These are phyloP conservation scores for Quillaja saponaria DNA, from an alignment of 306 rosid species.

Conservation along the genomic window DNA sequence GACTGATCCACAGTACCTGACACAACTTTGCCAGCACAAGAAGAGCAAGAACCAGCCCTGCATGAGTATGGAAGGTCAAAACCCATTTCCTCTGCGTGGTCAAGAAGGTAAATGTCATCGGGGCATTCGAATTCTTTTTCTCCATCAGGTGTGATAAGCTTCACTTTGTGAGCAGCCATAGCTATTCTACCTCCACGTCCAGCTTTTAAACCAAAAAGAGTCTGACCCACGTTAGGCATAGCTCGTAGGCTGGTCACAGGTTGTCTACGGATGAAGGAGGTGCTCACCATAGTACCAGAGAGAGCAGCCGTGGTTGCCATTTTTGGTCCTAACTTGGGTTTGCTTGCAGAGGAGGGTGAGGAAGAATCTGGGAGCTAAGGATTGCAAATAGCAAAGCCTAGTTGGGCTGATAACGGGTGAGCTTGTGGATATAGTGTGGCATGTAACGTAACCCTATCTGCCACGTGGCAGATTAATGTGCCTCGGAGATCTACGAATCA, in stretches of 20 bases:
- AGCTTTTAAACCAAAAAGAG: constrained; percentile 50
- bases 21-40: constrained; percentile 67
- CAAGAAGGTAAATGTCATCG: constrained; percentile 61
- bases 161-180: constrained; percentile 64
- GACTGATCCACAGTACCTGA: constrained; percentile 59
- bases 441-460: constrained; percentile 44
- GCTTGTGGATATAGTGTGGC: constrained; percentile 39
- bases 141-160: constrained; percentile 67
- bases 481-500: constrained; percentile 26
- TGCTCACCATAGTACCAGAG: constrained; percentile 56
- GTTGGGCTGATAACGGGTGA: constrained; percentile 24
- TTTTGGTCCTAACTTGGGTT: not conserved
- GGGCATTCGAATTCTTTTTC: constrained; percentile 51
- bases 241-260: constrained; percentile 44
- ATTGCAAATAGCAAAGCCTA: not conserved
- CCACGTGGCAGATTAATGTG: constrained; percentile 47
- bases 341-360: not conserved
- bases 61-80: constrained; percentile 82
- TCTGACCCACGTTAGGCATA: constrained; percentile 46
- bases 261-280: constrained; percentile 51
- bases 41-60: constrained; percentile 87
- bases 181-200: constrained; percentile 60
- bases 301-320: constrained; percentile 58
- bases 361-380: not conserved
- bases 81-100: constrained; percentile 60